Percentiles rank a stretch among this genome's conserved stretches.
These are phyloP conservation scores for Solanum bulbocastanum DNA, from an alignment of 257 asterid genomes.

Conservation along the genomic window DNA sequence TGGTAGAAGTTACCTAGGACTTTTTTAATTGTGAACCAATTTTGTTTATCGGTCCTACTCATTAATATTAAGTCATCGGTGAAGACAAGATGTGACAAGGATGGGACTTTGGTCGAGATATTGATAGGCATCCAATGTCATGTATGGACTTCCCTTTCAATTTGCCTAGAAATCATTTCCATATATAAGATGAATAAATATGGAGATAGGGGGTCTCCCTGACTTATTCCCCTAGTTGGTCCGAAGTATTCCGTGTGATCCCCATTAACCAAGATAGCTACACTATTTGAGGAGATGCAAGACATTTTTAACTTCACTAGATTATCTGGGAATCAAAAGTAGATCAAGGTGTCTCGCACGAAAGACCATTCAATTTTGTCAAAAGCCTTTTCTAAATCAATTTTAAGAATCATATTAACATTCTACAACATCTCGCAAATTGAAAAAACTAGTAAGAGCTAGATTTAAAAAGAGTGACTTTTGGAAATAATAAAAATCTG, in stretches of 20 bases:
- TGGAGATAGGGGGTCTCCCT: background rate
- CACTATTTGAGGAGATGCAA: too few relatives aligned
- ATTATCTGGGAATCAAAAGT: background rate
- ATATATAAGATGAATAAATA: too few relatives aligned
- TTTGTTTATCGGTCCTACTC: background rate
- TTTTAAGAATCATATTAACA: too few relatives aligned
- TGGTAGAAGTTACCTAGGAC: background rate
- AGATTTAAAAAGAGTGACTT: too few relatives aligned
- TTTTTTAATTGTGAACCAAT: background rate
- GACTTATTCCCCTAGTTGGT: background rate
- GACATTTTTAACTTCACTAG: background rate
- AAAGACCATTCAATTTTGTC: background rate
- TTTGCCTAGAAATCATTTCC: too few relatives aligned
- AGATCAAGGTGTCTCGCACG: background rate
- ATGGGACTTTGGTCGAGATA: too few relatives aligned
- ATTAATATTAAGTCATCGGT: background rate
- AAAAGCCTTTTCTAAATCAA: too few relatives aligned
- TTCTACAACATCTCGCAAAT: too few relatives aligned
- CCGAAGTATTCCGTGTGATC: fast-evolving
- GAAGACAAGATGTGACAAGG: background rate
- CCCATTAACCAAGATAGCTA: background rate
- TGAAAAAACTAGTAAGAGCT: too few relatives aligned
- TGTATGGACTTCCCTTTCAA: too few relatives aligned
- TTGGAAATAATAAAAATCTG: too few relatives aligned
- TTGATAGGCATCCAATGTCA: background rate